A percentile compares a stretch with the other conserved stretches of the same genome.
These are phyloP conservation scores for Colletotrichum cereale DNA, from an alignment of 2,329 filamentous ascomycete genomes.

Conservation along the genomic window DNA sequence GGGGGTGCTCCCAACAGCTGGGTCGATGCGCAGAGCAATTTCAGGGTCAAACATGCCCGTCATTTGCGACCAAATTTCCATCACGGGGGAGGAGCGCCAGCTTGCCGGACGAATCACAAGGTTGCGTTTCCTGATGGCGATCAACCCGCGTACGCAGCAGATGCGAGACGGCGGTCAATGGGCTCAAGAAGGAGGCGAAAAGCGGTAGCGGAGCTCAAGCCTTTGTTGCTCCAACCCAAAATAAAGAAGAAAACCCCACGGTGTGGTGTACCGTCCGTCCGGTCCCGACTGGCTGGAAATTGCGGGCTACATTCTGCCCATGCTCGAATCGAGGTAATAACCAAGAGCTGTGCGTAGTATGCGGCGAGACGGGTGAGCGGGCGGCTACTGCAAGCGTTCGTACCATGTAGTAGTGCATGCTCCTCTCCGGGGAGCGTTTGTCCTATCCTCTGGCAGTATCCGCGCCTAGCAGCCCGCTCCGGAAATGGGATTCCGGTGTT, in stretches of 20 bases:
- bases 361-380: conserved; percentile 25
- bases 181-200: conserved; percentile 19
- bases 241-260: conserved; percentile 6
- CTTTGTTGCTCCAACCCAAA: conserved; percentile 8
- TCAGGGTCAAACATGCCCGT: conserved; percentile 37
- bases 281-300: conserved; percentile 37
- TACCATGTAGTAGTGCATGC: neutral
- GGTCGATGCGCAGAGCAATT: conserved; percentile 35
- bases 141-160: conserved; percentile 18
- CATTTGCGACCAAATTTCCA: conserved; percentile 34
- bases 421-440: neutral
- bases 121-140: conserved; percentile 31
- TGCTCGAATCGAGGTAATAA: conserved; percentile 13
- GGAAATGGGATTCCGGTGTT: conserved; percentile 1
- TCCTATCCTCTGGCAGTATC: neutral
- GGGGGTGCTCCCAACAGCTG: conserved; percentile 30
- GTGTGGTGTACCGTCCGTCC: conserved; percentile 30
- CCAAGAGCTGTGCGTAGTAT: neutral
- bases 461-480: neutral
- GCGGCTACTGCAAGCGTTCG: conserved; percentile 24
- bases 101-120: conserved; percentile 34
- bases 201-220: conserved; percentile 28
- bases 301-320: conserved; percentile 30
- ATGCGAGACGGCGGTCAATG: conserved; percentile 13
- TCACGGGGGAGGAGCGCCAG: conserved; percentile 17